Conservation (phyloP, 768 basidiomycete genomes). For the Filobasidium floriforme region DNA sequence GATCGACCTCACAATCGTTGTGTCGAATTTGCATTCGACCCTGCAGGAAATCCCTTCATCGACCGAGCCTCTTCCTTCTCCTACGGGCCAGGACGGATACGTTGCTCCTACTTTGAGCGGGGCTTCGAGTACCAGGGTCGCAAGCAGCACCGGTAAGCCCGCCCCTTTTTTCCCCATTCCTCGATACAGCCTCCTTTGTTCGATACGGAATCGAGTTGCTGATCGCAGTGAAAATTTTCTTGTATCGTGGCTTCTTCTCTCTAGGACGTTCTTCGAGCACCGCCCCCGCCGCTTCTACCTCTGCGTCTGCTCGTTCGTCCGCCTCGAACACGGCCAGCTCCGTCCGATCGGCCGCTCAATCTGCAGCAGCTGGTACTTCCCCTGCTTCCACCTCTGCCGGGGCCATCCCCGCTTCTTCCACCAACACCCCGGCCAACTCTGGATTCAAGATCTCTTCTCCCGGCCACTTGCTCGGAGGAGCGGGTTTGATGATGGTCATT, state of each 20-base stretch:
- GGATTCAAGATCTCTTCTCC: not conserved
- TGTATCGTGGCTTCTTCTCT: too few relatives aligned
- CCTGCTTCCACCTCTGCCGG: not conserved
- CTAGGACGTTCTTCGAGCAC: too few relatives aligned
- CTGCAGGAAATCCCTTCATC: constrained; percentile 11
- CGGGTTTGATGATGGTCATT: not conserved
- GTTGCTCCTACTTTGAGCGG: constrained; percentile 33
- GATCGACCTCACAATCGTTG: too few relatives aligned
- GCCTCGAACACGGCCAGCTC: too few relatives aligned
- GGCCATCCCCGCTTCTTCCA: not conserved
- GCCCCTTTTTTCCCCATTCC: too few relatives aligned
- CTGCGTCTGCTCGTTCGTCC: too few relatives aligned
- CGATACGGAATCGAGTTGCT: too few relatives aligned
- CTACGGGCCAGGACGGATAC: constrained; percentile 33
- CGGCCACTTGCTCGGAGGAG: too few relatives aligned
- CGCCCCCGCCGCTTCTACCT: too few relatives aligned
- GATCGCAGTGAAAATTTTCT: too few relatives aligned
- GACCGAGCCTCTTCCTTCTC: constrained; percentile 30
- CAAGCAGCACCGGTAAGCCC: constrained; percentile 19
- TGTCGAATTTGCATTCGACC: too few relatives aligned
- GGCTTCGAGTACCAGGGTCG: constrained; percentile 11
- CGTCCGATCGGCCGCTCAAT: constrained; percentile 5
- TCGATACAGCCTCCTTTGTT: too few relatives aligned
- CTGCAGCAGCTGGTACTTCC: not conserved
- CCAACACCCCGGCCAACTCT: constrained; percentile 2